Evolutionary conservation across 345 rosid genomes (phyloP).

Genomic region (Mallotus nudiflorus): DNA sequence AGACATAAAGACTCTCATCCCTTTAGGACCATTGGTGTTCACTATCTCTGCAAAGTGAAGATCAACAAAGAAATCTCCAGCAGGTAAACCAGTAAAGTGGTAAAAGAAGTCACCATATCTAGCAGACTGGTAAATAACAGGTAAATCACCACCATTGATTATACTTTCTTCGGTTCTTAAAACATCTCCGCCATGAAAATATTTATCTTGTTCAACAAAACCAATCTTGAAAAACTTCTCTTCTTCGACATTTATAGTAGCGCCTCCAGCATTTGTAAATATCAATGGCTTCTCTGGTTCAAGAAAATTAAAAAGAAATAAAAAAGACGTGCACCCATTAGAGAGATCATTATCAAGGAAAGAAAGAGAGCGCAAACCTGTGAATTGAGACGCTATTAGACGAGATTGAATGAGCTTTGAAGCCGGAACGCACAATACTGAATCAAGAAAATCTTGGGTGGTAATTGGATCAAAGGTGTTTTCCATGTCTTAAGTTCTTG

Average conservation of each 20-base stretch:
- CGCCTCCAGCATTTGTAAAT: slow-evolving; percentile 21
- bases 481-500: background rate
- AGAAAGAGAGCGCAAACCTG: slow-evolving; percentile 2
- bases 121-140: slow-evolving; percentile 22
- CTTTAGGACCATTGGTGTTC: slow-evolving; percentile 26
- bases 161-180: slow-evolving; percentile 18
- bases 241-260: background rate
- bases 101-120: slow-evolving; percentile 20
- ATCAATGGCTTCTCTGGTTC: slow-evolving; percentile 13
- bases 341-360: background rate
- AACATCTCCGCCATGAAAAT: slow-evolving; percentile 24
- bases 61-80: slow-evolving; percentile 20
- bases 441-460: slow-evolving; percentile 14
- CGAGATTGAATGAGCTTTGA: slow-evolving; percentile 10
- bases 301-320: background rate
- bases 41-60: slow-evolving; percentile 30
- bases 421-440: slow-evolving; percentile 16
- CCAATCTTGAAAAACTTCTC: slow-evolving; percentile 1
- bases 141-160: slow-evolving; percentile 11
- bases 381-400: background rate
- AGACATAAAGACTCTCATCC: slow-evolving; percentile 28
- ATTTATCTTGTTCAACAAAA: slow-evolving; percentile 10
- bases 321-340: background rate
- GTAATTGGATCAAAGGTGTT: too few species aligned
- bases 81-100: slow-evolving; percentile 6